Evolutionary conservation across 306 rosid genomes (phyloP), one percentile per base, ranked within the genome.

Genomic region (Gastrolobium bilobum): DNA sequence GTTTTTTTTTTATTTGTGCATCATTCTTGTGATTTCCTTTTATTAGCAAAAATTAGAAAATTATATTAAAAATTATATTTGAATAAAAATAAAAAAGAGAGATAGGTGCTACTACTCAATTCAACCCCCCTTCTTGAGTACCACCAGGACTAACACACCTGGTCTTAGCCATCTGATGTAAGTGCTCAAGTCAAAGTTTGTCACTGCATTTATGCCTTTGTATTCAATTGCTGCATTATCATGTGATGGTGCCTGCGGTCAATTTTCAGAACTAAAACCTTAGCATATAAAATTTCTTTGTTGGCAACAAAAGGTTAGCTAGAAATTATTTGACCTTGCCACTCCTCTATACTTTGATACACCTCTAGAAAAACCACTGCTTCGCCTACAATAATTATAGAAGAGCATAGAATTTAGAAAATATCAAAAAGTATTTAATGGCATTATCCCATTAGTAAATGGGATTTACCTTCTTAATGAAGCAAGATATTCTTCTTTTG

Each of bases 321-420:
- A 42, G 73, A 56, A 62, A 33, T 34, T 20, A 13, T 42, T 47
- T 79, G 71, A 91, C 98, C 98, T 92, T 89, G 97, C 97, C 38
- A 94, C 97, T 77, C 98, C 97, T 72, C 97, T 89, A 51, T 92
- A 92, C 84, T 89, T 94, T 8, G 97, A 94, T 54, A 94, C 98
- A 80, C 98, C 98, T 81, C 97, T 94, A 8, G 98, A 94, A 82
- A 94, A 94, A n/a, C 98, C 98, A 86, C 97, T 92, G 85, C 98
- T 94, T 73, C 88, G 91, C 78, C 97, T 83, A 46, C 44, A 86
- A 52, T 3, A 30, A 67, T 30, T 57, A 75, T 7, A 35, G 13
- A 35, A 59, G 43, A 51, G 10, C 20, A 67, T 31, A 15, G 2
- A 42, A 71, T 73, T 40, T 44, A 4, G 37, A 26, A 42, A 66